phyloP scores from a whole-genome alignment of 1,284 basidiomycete species.

The Tilletia caries region DNA sequence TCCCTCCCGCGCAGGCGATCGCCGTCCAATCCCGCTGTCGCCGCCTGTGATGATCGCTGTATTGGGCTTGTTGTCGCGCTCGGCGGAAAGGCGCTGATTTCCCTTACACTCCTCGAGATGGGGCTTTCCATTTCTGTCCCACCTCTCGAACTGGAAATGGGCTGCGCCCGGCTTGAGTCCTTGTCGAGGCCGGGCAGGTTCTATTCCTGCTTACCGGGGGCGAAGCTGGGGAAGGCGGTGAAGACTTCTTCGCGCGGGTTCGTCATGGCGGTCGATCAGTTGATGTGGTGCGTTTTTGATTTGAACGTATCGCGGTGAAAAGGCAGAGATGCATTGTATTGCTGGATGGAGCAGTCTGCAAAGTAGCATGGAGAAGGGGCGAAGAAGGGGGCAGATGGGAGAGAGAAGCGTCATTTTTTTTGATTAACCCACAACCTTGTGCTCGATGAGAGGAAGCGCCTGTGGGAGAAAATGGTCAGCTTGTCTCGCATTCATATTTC shows the following conservation, averaged over 20 bases:
- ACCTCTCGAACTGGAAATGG: conserved; percentile 61
- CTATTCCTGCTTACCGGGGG: conserved; percentile 21
- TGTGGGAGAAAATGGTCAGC: no score
- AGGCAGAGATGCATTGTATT: no score
- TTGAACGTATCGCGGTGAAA: no score
- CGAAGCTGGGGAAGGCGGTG: conserved; percentile 43
- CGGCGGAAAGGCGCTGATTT: conserved; percentile 57
- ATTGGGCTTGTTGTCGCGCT: conserved; percentile 56
- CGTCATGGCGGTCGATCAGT: no score
- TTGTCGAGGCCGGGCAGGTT: conserved; percentile 33
- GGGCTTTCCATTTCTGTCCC: conserved; percentile 64
- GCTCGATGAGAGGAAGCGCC: no score
- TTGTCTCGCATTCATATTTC: no score
- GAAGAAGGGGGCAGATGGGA: no score
- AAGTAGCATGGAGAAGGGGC: no score
- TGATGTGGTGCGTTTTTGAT: no score
- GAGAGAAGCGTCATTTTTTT: no score
- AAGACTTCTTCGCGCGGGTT: conserved; percentile 25
- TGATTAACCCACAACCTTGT: no score
- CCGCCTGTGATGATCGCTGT: conserved; percentile 63
- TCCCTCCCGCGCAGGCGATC: conserved; percentile 65
- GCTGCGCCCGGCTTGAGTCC: conserved; percentile 58
- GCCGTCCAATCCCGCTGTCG: conserved; percentile 65
- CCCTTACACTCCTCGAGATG: conserved; percentile 61
- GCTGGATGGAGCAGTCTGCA: no score